phyloP scores from a whole-genome alignment of 176 grass and related monocot genomes.

The Aegilops umbellulata region DNA sequence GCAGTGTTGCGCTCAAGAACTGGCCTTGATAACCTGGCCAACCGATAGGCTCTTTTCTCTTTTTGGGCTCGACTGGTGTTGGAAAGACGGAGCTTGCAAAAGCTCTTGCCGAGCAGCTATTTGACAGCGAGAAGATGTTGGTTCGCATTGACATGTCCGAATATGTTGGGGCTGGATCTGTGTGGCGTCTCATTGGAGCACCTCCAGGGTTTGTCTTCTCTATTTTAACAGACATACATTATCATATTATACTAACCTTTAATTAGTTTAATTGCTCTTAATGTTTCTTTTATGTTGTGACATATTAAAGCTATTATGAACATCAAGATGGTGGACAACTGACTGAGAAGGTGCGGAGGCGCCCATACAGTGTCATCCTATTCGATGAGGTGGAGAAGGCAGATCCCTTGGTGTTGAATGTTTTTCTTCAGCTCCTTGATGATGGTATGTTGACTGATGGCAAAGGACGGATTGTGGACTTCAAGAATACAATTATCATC shows the following conservation, averaged over 20 bases:
- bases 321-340: conserved; percentile 10
- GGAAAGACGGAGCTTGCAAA: not conserved
- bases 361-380: not conserved
- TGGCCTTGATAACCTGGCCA: conserved; percentile 25
- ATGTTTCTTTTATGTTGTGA: not conserved
- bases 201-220: conserved; percentile 26
- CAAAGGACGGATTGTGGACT: conserved; percentile 28
- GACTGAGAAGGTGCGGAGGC: not conserved
- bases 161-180: conserved; percentile 8
- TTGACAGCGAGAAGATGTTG: not conserved
- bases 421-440: not conserved
- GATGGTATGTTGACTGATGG: conserved; percentile 6
- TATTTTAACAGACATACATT: not conserved
- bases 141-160: conserved; percentile 1
- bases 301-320: not conserved
- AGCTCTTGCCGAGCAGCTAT: not conserved
- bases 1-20: conserved; percentile 34
- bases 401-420: not conserved
- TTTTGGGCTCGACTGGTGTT: not conserved
- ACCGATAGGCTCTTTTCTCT: conserved; percentile 3
- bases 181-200: conserved; percentile 36
- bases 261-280: not conserved
- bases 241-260: not conserved
- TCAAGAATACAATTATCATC: conserved; percentile 47
- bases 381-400: not conserved